These are phyloP conservation scores for Ensete ventricosum DNA, from an alignment of 176 grass and related monocot species.

Conservation along the genomic window DNA sequence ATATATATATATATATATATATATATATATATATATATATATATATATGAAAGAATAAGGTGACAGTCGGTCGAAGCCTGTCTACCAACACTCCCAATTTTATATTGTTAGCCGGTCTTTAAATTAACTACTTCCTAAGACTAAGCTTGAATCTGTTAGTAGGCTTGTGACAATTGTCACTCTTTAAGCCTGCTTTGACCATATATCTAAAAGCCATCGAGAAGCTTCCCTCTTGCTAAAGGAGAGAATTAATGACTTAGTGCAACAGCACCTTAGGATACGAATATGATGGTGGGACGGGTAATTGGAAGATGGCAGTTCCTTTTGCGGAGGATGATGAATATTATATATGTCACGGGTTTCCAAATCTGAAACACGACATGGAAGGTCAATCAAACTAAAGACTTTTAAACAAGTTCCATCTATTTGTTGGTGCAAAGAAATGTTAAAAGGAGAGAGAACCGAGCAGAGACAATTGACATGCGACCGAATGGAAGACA, in stretches of 20 bases:
- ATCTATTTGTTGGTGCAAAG: background rate
- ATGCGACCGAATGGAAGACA: slow-evolving; percentile 4
- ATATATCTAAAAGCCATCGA: background rate
- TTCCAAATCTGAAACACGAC: too few species aligned
- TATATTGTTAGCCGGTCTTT: background rate
- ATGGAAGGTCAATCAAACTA: too few species aligned
- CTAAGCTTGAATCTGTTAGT: background rate
- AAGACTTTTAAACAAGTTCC: too few species aligned
- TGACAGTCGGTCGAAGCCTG: background rate
- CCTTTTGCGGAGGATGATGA: background rate
- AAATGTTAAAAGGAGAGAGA: background rate
- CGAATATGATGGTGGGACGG: too few species aligned
- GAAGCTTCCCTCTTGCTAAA: background rate
- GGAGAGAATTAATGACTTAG: too few species aligned
- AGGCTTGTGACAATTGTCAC: background rate
- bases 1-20: slow-evolving; percentile 18
- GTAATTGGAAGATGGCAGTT: too few species aligned
- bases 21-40: too few species aligned
- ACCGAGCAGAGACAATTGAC: background rate
- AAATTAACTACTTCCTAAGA: background rate
- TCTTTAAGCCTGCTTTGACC: background rate
- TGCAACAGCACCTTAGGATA: too few species aligned
- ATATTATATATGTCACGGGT: too few species aligned
- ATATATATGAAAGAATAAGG: slow-evolving; percentile 37
- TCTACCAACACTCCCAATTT: background rate